Evolutionary conservation across 2,329 filamentous ascomycete genomes (phyloP).

Genomic region (Phyllosticta citriasiana): DNA sequence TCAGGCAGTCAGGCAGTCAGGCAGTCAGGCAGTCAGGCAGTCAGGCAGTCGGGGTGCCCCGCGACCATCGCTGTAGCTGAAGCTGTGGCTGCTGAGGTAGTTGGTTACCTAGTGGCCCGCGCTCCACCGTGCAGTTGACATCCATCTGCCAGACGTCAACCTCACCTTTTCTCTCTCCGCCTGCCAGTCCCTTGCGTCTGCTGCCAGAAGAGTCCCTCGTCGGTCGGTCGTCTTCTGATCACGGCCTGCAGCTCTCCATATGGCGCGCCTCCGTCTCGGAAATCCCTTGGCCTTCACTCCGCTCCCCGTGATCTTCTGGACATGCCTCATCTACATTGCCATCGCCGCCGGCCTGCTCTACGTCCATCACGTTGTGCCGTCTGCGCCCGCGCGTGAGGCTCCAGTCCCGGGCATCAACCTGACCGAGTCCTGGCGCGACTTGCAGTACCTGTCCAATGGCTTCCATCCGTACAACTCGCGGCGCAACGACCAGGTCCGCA

Average conservation of each 20-base stretch:
- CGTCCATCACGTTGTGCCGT: conserved; percentile 67
- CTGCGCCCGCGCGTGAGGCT: conserved; percentile 10
- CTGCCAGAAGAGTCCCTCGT: not conserved
- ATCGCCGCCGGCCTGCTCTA: conserved; percentile 62
- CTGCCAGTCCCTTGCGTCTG: not conserved
- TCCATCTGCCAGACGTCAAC: too few species aligned
- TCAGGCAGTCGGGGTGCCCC: not conserved
- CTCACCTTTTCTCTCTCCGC: too few species aligned
- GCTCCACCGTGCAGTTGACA: not conserved
- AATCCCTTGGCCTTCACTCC: conserved; percentile 64
- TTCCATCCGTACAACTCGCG: conserved; percentile 87
- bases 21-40: not conserved
- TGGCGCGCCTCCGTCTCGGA: conserved; percentile 15
- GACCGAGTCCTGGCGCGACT: conserved; percentile 75
- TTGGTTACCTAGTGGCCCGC: not conserved
- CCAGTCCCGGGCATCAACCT: conserved; percentile 61
- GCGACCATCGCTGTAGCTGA: not conserved
- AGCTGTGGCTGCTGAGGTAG: too few species aligned
- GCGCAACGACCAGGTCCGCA: conserved; percentile 68
- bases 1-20: too few species aligned
- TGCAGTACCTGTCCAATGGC: conserved; percentile 60
- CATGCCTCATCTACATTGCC: conserved; percentile 64
- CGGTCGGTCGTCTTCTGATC: not conserved
- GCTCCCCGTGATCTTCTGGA: conserved; percentile 71
- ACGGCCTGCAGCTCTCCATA: not conserved